phyloP scores from a whole-genome alignment of 2,329 filamentous ascomycete species.

The Colletotrichum tropicale region DNA sequence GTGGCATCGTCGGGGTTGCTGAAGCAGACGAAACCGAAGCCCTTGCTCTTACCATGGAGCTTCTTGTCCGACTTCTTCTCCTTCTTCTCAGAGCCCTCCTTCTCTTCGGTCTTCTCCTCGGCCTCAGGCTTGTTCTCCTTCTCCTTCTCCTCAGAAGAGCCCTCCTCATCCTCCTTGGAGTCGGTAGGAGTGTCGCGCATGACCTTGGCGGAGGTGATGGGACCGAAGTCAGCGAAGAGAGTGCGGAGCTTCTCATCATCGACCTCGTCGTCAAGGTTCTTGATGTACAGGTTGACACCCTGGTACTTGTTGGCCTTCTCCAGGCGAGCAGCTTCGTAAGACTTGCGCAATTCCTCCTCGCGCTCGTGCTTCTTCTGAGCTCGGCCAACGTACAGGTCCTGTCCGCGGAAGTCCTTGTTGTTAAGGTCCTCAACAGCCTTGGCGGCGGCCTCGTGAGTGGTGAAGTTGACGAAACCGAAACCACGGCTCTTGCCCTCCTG shows the following conservation, averaged over 20 bases:
- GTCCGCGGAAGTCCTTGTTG: constrained; percentile 87
- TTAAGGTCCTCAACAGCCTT: constrained; percentile 92
- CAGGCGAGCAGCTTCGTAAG: constrained; percentile 95
- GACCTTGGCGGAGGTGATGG: constrained; percentile 98
- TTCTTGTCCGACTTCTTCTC: constrained; percentile 65
- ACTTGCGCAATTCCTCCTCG: constrained; percentile 98
- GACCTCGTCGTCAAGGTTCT: constrained; percentile 96
- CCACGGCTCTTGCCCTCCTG: constrained; percentile 91
- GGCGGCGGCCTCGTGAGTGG: constrained; percentile 84
- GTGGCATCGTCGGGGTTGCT: constrained; percentile 98
- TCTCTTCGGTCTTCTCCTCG: constrained; percentile 43
- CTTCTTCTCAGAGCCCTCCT: constrained; percentile 60
- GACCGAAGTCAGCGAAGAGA: constrained; percentile 89
- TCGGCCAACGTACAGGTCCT: constrained; percentile 97
- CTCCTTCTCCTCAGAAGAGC: constrained; percentile 52
- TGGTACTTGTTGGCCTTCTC: constrained; percentile 99
- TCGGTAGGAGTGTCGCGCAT: constrained; percentile 83
- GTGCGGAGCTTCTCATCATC: constrained; percentile 97
- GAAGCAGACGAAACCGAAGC: constrained; percentile 99
- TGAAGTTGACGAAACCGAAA: constrained; percentile 96
- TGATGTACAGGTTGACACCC: constrained; percentile 99
- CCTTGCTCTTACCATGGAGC: constrained; percentile 94
- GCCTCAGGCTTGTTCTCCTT: constrained; percentile 58
- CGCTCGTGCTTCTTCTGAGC: constrained; percentile 99
- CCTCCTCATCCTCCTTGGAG: constrained; percentile 59